Percentiles rank a stretch among this genome's conserved stretches.
phyloP scores from a whole-genome alignment of 129 eudicot genomes.

The Pulicaria dysenterica region DNA sequence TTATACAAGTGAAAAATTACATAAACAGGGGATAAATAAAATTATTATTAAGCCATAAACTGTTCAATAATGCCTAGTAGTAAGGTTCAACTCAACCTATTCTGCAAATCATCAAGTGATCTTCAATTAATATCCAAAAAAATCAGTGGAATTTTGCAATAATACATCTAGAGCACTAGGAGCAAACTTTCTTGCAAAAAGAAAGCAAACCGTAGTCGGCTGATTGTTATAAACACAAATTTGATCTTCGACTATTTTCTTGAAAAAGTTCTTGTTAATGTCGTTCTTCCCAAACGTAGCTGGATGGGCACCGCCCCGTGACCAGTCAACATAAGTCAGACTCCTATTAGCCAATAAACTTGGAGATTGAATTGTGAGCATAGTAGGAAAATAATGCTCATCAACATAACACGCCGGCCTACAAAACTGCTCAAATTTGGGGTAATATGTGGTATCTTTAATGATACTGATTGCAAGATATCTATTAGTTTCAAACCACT shows the following conservation, averaged over 20 bases:
- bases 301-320: constrained; percentile 92
- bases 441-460: constrained; percentile 54
- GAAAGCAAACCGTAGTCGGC: constrained; percentile 56
- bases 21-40: constrained; percentile 12
- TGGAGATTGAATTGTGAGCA: constrained; percentile 63
- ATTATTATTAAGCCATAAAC: constrained; percentile 32
- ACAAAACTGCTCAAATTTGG: constrained; percentile 69
- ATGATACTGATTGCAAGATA: constrained; percentile 68
- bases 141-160: constrained; percentile 53
- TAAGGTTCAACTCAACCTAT: constrained; percentile 14
- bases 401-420: constrained; percentile 83
- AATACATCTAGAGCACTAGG: constrained; percentile 73
- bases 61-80: constrained; percentile 14
- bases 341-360: constrained; percentile 64
- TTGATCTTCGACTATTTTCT: constrained; percentile 40
- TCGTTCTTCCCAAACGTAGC: constrained; percentile 69
- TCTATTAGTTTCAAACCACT: constrained; percentile 82
- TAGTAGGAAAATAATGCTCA: constrained; percentile 92
- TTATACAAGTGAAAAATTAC: constrained; percentile 34
- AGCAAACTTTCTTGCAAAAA: constrained; percentile 91
- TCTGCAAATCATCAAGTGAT: background rate
- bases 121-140: constrained; percentile 60
- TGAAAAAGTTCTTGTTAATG: constrained; percentile 47
- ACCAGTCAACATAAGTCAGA: constrained; percentile 89
- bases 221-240: constrained; percentile 58